These are phyloP conservation scores for Jamesozyma piceae DNA, from an alignment of 805 yeast species.

Conservation along the genomic window DNA sequence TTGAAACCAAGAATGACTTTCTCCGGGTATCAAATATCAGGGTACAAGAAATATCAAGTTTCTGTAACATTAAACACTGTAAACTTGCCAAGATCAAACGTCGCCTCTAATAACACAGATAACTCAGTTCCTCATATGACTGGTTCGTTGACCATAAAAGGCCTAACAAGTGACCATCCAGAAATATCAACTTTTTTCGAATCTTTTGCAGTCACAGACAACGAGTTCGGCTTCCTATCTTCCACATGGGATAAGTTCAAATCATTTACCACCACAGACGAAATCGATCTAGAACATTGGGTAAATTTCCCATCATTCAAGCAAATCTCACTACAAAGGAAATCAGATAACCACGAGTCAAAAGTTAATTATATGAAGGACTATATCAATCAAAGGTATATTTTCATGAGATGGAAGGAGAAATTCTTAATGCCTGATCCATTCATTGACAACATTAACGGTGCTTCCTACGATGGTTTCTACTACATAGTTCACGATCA, in stretches of 20 bases:
- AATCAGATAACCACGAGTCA: constrained; percentile 8
- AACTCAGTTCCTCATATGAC: constrained; percentile 30
- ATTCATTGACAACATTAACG: constrained; percentile 37
- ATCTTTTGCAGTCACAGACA: constrained; percentile 28
- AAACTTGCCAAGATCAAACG: constrained; percentile 31
- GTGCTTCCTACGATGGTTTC: constrained; percentile 86
- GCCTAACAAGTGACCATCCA: constrained; percentile 57
- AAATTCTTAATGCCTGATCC: constrained; percentile 78
- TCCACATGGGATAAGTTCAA: constrained; percentile 22
- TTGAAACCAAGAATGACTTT: constrained; percentile 25
- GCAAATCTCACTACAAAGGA: constrained; percentile 11
- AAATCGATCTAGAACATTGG: constrained; percentile 60
- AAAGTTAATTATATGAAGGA: constrained; percentile 15
- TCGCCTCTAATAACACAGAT: neutral
- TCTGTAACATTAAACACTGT: constrained; percentile 49
- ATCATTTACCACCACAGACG: constrained; percentile 54
- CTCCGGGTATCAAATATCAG: constrained; percentile 30
- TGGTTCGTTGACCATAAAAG: constrained; percentile 61
- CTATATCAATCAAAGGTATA: constrained; percentile 35
- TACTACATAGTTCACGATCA: constrained; percentile 82
- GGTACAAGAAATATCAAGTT: constrained; percentile 38
- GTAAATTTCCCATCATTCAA: constrained; percentile 44
- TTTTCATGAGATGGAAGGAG: constrained; percentile 95
- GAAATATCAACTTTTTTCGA: constrained; percentile 68
- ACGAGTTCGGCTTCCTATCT: constrained; percentile 22